These are phyloP conservation scores for Limtongia smithiae DNA, from an alignment of 805 yeast genomes.

Conservation along the genomic window DNA sequence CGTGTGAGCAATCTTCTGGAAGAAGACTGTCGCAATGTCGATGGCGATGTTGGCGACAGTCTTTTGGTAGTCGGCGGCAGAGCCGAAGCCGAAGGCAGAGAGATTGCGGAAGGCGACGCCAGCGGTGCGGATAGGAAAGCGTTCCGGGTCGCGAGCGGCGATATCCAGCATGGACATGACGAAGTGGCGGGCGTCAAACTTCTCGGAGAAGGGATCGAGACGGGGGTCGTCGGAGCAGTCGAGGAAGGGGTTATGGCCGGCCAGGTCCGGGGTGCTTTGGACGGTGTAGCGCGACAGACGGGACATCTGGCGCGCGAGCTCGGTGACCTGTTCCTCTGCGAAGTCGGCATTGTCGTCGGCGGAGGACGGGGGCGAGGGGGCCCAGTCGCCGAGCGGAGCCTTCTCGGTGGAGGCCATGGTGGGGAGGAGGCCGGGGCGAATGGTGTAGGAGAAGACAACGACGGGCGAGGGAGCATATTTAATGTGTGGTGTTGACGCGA, in stretches of 20 bases:
- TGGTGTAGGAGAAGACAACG: no score
- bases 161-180: constrained; percentile 55
- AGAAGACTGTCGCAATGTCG: constrained; percentile 36
- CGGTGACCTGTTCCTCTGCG: constrained; percentile 21
- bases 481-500: no score
- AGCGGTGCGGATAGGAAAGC: constrained; percentile 56
- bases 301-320: constrained; percentile 29
- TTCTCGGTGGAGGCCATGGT: not conserved
- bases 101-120: constrained; percentile 59
- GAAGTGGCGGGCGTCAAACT: constrained; percentile 61
- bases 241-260: constrained; percentile 21
- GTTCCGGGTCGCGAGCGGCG: constrained; percentile 54
- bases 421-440: no score
- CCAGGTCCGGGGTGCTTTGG: not conserved
- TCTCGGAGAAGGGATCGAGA: constrained; percentile 56
- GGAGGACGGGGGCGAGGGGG: not conserved
- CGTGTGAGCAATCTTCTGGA: constrained; percentile 28
- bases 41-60: constrained; percentile 49
- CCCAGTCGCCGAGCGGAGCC: no score
- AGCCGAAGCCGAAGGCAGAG: constrained; percentile 60
- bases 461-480: no score
- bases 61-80: constrained; percentile 63
- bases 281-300: constrained; percentile 15
- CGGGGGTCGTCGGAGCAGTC: constrained; percentile 39
- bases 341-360: constrained; percentile 6